Base-by-base conservation (phyloP, 208 protist genomes). In the Acanthamoeba royreba region DNA sequence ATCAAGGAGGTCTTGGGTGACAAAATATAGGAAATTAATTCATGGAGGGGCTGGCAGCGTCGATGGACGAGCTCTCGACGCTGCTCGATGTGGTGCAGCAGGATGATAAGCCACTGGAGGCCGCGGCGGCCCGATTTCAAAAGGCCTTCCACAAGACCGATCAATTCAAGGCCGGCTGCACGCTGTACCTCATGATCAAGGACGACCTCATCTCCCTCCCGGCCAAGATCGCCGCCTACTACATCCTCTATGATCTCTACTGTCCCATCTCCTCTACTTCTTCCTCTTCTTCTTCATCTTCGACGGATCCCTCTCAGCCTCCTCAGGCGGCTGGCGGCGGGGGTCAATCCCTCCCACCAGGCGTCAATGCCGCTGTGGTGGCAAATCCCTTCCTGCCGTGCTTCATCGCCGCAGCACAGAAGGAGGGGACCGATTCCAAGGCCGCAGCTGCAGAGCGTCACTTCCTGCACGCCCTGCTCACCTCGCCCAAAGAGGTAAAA, bases 11-110 rank as follows among this genome's bases (percentile, higher is more conserved):
- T n/a, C n/a, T n/a, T n/a, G n/a, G n/a, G n/a, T n/a, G n/a, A n/a
- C n/a, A n/a, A n/a, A n/a, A n/a, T n/a, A n/a, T n/a, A 35, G 28
- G 46, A 47, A 35, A 53, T 25, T 9, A 8, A 52, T 43, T 43
- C 17, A 61, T 90, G 83, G 52, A 72, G 49, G 55, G 47, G 43
- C 52, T 72, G 55, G 47, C n/a, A n/a, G n/a, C 35, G 33, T 79
- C 52, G n/a, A 61, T 92, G 87, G 87, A 92, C 28, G 87, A 92
- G 19, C 87, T 92, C 15, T 92, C 87, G 40, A 63, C 87, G 33
- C 61, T 92, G 87, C 87, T 92, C 8, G 87, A 72, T 17, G 17
- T 33, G 40, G 58, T 92, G 33, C 49, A 79, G 15, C 61, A 79
- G 40, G 87, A 92, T 22, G 87, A 92, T 61, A 92, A 92, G 33